A percentile compares a stretch with the other conserved stretches of the same genome.
Conservation (phyloP, 345 rosid genomes). For the Moricandia arvensis region DNA sequence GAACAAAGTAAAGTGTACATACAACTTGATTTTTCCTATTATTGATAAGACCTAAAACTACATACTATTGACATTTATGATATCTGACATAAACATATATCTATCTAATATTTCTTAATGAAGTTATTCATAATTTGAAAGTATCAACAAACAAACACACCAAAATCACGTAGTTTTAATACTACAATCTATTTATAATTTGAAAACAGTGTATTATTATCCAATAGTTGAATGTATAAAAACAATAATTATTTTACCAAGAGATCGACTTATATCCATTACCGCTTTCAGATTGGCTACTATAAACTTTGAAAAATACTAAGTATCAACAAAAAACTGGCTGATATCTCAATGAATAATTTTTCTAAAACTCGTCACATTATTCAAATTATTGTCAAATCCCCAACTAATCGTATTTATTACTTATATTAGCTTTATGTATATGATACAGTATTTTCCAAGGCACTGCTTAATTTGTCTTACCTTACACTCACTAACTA, state of each 20-base stretch:
- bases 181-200: too few species aligned
- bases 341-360: neutral
- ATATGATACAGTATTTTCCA: neutral
- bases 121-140: neutral
- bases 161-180: neutral
- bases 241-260: neutral
- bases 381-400: neutral
- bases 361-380: neutral
- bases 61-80: neutral
- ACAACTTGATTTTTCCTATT: neutral
- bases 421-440: neutral
- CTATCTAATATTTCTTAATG: neutral
- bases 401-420: neutral
- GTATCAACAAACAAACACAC: neutral
- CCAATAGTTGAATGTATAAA: neutral
- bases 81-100: neutral
- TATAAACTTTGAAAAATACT: neutral
- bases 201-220: neutral
- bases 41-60: neutral
- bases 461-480: constrained; percentile 1
- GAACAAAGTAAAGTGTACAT: neutral
- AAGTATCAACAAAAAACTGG: neutral
- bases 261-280: neutral
- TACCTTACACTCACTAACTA: neutral
- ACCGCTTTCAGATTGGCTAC: neutral